Conservation (phyloP, 164 flowering plant genomes). For the Berberis vulgaris region DNA sequence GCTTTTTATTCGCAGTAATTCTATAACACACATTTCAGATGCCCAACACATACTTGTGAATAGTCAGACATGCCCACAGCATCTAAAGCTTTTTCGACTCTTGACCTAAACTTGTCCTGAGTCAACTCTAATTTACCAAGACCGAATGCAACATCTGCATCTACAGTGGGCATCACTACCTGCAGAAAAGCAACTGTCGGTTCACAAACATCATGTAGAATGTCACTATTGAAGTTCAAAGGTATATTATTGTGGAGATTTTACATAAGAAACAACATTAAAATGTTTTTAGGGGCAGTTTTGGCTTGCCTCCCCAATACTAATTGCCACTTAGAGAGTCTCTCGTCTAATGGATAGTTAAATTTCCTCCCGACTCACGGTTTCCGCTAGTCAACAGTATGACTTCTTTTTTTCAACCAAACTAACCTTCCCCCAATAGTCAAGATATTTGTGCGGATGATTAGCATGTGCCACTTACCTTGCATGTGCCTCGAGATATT, state of each 20-base stretch:
- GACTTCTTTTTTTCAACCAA: no score
- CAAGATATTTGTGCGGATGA: no score
- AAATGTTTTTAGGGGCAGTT: no score
- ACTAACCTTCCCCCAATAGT: no score
- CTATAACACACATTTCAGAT: not conserved
- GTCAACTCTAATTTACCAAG: conserved; percentile 68
- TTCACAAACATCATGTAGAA: not conserved
- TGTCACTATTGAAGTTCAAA: not conserved
- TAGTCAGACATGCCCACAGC: conserved; percentile 79
- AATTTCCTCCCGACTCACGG: no score
- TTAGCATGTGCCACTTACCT: no score
- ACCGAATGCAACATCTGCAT: conserved; percentile 95
- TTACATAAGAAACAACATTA: no score
- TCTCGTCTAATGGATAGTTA: no score
- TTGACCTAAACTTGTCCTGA: conserved; percentile 45
- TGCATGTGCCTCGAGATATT: no score
- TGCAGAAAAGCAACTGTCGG: conserved; percentile 19
- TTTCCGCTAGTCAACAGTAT: no score
- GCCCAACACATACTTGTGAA: conserved; percentile 37
- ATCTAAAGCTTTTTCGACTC: conserved; percentile 60
- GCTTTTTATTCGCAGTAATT: not conserved
- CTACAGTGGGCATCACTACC: conserved; percentile 98
- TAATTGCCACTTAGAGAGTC: no score
- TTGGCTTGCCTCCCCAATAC: no score
- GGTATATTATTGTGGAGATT: not conserved